Conservation (phyloP, 2,329 filamentous ascomycete genomes). For the Sarocladium brachiariae region DNA sequence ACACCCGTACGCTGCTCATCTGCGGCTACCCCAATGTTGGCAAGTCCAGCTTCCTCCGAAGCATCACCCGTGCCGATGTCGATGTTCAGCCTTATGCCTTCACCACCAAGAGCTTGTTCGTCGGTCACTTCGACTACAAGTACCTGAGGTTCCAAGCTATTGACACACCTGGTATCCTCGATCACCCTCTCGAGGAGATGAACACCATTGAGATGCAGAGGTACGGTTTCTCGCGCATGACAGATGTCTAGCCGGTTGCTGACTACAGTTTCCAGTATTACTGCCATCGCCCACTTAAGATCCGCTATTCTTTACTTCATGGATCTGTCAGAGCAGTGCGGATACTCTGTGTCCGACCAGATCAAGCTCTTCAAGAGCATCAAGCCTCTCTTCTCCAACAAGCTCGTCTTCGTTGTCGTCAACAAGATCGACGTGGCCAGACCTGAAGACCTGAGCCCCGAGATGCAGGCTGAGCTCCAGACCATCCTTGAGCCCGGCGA, state of each 20-base stretch:
- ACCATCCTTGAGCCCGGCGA: constrained; percentile 77
- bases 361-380: constrained; percentile 94
- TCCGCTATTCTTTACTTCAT: constrained; percentile 97
- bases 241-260: neutral
- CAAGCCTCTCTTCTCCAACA: constrained; percentile 94
- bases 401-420: constrained; percentile 91
- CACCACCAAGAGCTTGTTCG: constrained; percentile 94
- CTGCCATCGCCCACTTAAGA: constrained; percentile 91
- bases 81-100: constrained; percentile 98
- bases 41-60: constrained; percentile 92
- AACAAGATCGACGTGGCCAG: constrained; percentile 96
- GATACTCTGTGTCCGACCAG: constrained; percentile 87
- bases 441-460: constrained; percentile 78
- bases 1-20: constrained; percentile 90
- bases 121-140: constrained; percentile 97
- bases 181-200: constrained; percentile 98
- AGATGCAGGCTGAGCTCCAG: constrained; percentile 71
- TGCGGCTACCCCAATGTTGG: constrained; percentile 97
- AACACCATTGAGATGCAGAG: constrained; percentile 98
- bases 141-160: constrained; percentile 61
- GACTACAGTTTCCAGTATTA: constrained; percentile 51
- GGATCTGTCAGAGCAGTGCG: constrained; percentile 94
- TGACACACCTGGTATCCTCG: constrained; percentile 96
- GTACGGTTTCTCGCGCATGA: constrained; percentile 13
- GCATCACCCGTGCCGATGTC: constrained; percentile 88